Evolutionary conservation across 1,139 yeast genomes (phyloP).

Genomic region (Candida mesenterica): DNA sequence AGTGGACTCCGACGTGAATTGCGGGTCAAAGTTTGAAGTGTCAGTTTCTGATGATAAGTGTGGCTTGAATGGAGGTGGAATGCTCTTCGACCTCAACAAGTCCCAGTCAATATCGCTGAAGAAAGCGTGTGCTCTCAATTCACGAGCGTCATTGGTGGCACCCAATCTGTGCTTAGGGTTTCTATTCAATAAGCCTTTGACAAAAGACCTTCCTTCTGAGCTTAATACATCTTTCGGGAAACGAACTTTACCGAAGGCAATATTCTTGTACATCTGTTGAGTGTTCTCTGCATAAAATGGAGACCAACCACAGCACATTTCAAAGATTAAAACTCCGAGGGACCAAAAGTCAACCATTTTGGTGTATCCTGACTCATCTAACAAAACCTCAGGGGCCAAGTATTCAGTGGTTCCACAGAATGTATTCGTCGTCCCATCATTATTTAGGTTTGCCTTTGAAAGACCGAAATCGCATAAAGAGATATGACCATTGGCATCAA

Average conservation of each 20-base stretch:
- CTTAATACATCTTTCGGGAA: slow-evolving; percentile 94
- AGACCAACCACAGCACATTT: slow-evolving; percentile 99
- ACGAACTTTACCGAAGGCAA: slow-evolving; percentile 95
- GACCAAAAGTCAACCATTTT: slow-evolving; percentile 91
- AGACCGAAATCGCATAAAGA: slow-evolving; percentile 96
- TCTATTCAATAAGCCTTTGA: slow-evolving; percentile 88
- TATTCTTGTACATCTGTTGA: slow-evolving; percentile 97
- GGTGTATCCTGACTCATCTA: slow-evolving; percentile 82
- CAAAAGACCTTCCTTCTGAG: slow-evolving; percentile 89
- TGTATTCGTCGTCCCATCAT: slow-evolving; percentile 91
- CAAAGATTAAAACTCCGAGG: slow-evolving; percentile 75
- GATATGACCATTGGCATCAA: slow-evolving; percentile 96
- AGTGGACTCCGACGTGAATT: slow-evolving; percentile 89
- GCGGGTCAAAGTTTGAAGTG: slow-evolving; percentile 95
- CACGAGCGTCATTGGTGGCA: slow-evolving; percentile 86
- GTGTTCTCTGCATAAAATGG: slow-evolving; percentile 97
- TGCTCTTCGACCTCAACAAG: slow-evolving; percentile 67
- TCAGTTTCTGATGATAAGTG: slow-evolving; percentile 88
- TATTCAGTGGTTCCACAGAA: slow-evolving; percentile 97
- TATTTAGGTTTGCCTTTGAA: slow-evolving; percentile 84
- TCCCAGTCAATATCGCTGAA: slow-evolving; percentile 92
- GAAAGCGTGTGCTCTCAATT: slow-evolving; percentile 85
- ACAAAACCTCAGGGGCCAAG: slow-evolving; percentile 74
- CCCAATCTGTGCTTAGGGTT: slow-evolving; percentile 95
- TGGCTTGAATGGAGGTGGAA: slow-evolving; percentile 98